phyloP scores from a whole-genome alignment of 2,329 filamentous ascomycete species.

The Cladosporium halotolerans region DNA sequence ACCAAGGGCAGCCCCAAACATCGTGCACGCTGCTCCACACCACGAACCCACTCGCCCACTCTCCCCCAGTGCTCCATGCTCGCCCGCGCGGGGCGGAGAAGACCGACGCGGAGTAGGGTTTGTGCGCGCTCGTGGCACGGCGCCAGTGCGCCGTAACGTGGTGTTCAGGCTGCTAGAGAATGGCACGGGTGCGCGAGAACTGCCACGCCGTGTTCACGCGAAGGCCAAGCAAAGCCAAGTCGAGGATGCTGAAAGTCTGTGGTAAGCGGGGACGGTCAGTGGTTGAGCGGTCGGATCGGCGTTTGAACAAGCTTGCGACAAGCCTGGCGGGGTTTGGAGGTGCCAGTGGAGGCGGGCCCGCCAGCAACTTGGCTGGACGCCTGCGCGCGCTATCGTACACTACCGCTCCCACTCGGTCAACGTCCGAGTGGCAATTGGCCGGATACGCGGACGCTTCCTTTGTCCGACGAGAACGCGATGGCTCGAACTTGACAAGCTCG shows the following conservation, averaged over 20 bases:
- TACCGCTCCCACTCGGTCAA: too few species aligned
- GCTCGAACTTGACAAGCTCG: too few species aligned
- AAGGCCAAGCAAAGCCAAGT: background rate
- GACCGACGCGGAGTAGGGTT: conserved; percentile 1
- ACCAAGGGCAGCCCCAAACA: background rate
- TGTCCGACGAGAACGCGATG: too few species aligned
- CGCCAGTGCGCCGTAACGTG: conserved; percentile 4
- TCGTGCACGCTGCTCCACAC: conserved; percentile 1
- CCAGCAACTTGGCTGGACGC: too few species aligned
- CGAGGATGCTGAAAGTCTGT: background rate
- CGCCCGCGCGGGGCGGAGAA: conserved; percentile 3
- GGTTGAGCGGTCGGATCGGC: background rate
- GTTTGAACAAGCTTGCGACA: background rate
- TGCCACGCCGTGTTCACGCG: background rate
- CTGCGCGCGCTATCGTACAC: too few species aligned
- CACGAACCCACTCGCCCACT: background rate
- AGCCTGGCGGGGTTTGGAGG: background rate
- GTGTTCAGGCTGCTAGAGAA: background rate
- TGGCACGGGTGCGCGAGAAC: too few species aligned
- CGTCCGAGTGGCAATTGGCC: too few species aligned
- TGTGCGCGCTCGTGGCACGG: conserved; percentile 6
- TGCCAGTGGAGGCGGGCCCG: too few species aligned
- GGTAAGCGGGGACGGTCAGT: background rate
- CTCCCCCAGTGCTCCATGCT: background rate
- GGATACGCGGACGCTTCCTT: too few species aligned